Conservation (phyloP, 2,329 filamentous ascomycete genomes). For the Calonectria montana region DNA sequence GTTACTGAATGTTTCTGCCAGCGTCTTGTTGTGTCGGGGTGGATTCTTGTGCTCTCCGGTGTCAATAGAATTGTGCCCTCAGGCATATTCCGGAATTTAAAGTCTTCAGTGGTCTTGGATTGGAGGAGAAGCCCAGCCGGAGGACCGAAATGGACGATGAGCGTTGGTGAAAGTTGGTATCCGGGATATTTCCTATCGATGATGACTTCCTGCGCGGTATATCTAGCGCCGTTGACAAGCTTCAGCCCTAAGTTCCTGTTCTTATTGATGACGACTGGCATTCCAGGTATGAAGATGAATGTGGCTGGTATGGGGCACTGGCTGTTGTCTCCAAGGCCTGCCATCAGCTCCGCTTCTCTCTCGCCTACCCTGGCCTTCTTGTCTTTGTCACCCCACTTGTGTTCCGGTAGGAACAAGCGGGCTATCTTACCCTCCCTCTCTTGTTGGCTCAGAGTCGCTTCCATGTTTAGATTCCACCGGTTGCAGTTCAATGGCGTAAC, state of each 20-base stretch:
- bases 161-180: background rate
- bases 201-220: background rate
- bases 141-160: background rate
- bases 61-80: background rate
- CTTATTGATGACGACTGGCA: constrained; percentile 7
- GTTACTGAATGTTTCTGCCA: constrained; percentile 2
- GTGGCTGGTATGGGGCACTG: background rate
- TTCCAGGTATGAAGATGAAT: background rate
- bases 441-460: background rate
- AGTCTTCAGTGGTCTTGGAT: background rate
- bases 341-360: background rate
- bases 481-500: background rate
- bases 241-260: background rate
- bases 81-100: background rate
- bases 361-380: background rate
- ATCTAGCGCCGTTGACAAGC: constrained; percentile 1
- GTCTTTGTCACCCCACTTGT: background rate
- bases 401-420: background rate
- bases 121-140: background rate
- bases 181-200: background rate
- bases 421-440: background rate
- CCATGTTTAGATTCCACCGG: background rate
- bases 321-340: background rate
- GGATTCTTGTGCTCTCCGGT: background rate
- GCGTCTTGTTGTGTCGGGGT: too few species aligned